A percentile compares a stretch with the other conserved stretches of the same genome.
phyloP scores from a whole-genome alignment of 148 eudicot species.

The Chenopodium suecicum region DNA sequence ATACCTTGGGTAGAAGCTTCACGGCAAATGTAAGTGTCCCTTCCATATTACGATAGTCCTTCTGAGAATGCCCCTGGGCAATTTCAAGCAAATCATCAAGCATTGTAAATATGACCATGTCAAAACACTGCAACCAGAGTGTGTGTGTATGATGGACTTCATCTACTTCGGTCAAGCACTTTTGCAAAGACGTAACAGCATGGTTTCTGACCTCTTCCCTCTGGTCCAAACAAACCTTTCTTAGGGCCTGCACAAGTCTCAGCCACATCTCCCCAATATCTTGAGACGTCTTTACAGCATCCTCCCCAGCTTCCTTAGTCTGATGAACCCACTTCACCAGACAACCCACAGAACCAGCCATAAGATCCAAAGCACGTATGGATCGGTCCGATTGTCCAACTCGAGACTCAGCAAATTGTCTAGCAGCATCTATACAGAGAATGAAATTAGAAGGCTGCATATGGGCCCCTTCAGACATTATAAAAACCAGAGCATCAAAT shows the following conservation, averaged over 20 bases:
- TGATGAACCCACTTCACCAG: conserved; percentile 53
- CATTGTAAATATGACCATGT: conserved; percentile 67
- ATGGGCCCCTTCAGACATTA: conserved; percentile 74
- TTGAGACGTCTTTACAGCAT: conserved; percentile 53
- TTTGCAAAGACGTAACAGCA: conserved; percentile 56
- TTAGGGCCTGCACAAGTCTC: conserved; percentile 70
- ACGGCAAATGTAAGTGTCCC: conserved; percentile 58
- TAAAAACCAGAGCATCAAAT: conserved; percentile 59
- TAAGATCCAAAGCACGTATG: conserved; percentile 60
- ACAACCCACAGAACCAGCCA: conserved; percentile 62
- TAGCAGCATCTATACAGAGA: conserved; percentile 57
- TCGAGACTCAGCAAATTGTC: conserved; percentile 80
- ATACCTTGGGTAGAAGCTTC: conserved; percentile 67
- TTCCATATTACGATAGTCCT: conserved; percentile 75
- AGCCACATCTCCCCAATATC: conserved; percentile 87
- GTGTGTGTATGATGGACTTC: conserved; percentile 45
- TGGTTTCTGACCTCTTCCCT: conserved; percentile 83
- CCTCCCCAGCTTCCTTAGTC: conserved; percentile 53
- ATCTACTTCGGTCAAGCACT: conserved; percentile 51
- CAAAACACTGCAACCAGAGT: conserved; percentile 75
- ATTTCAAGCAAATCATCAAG: conserved; percentile 70
- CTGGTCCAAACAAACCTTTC: conserved; percentile 83
- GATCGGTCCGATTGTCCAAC: conserved; percentile 68
- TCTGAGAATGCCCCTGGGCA: conserved; percentile 60
- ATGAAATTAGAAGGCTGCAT: conserved; percentile 65